A percentile compares a stretch with the other conserved stretches of the same genome.
Conservation (phyloP, 495 filamentous ascomycete genomes). For the Aspergillus baeticus region DNA sequence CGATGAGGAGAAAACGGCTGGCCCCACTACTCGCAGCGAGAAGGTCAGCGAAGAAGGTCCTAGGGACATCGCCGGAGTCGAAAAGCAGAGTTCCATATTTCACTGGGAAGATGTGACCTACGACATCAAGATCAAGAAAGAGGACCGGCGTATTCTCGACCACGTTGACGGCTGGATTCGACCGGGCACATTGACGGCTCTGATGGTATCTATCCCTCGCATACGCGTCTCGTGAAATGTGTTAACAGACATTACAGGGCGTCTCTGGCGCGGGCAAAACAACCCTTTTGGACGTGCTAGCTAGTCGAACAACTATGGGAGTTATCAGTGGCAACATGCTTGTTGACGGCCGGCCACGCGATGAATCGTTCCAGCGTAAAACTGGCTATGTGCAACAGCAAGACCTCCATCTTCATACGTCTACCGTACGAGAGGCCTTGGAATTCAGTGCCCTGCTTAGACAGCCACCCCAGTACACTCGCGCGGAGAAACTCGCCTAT, state of each 20-base stretch:
- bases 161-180: slow-evolving; percentile 66
- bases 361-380: slow-evolving; percentile 85
- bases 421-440: slow-evolving; percentile 82
- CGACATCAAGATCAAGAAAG: slow-evolving; percentile 61
- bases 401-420: slow-evolving; percentile 84
- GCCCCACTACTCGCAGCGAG: slow-evolving; percentile 27
- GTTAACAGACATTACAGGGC: slow-evolving; percentile 61
- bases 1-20: slow-evolving; percentile 32
- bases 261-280: slow-evolving; percentile 67
- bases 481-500: slow-evolving; percentile 79
- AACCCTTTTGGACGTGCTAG: slow-evolving; percentile 61
- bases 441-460: slow-evolving; percentile 82
- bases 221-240: slow-evolving; percentile 83
- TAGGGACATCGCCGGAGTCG: slow-evolving; percentile 42
- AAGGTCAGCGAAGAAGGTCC: slow-evolving; percentile 32
- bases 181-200: slow-evolving; percentile 61
- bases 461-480: slow-evolving; percentile 69
- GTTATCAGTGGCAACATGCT: slow-evolving; percentile 55
- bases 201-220: slow-evolving; percentile 42
- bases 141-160: slow-evolving; percentile 57
- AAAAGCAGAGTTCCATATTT: slow-evolving; percentile 66
- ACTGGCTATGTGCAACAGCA: slow-evolving; percentile 96
- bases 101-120: slow-evolving; percentile 80
- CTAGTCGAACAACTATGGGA: slow-evolving; percentile 52
- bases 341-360: slow-evolving; percentile 55